Evolutionary conservation across 1,284 basidiomycete species (phyloP), one percentile per base, ranked within the genome.

Genomic region (Vanrija pseudolonga): DNA sequence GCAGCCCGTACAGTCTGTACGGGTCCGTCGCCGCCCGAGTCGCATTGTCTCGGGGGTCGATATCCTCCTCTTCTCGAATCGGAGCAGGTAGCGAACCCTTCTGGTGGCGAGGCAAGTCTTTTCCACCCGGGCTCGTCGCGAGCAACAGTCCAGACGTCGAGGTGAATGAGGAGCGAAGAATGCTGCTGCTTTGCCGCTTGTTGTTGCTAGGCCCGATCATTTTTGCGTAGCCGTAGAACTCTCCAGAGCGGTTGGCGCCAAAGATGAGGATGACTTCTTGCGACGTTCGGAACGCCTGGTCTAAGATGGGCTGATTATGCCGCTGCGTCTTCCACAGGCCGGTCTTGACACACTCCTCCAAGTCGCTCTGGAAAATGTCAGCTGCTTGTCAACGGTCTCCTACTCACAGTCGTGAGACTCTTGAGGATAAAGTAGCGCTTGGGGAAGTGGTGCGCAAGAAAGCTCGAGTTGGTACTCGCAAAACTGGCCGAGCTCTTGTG

Each of bases 351-450:
- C 90, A 92, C 23, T 89, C 78, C 62, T 93, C 87, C 62, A 97
- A 79, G 71, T 96, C 91, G 60, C 82, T 83, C 85, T 90, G 65
- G 47, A 54, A n/a, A 9, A 32, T 57, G 39, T 70, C 41, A 57
- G 49, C 44, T 4, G 8, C 23, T 12, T 6, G 20, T 51, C 32
- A 22, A 22, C 17, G 39, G 24, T 24, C 24, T 19, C 11, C 14
- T 14, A 65, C 81, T 65, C 72, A 89, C 90, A 79, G 85, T 83
- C 0, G 86, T 86, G 63, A 89, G 76, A 32, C 88, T 91, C 76
- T 98, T 97, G 63, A 97, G 83, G 58, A 97, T 94, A 67, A 97
- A 97, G 73, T 86, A 93, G 22, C 94, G 84, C 67, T 84, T 83
- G 4, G 90, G 89, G 72, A 96, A 97, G 71, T 89, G 79, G 43